Percentiles rank a stretch among this genome's conserved stretches.
phyloP scores from a whole-genome alignment of 306 rosid species.

The Phaseolus lunatus region DNA sequence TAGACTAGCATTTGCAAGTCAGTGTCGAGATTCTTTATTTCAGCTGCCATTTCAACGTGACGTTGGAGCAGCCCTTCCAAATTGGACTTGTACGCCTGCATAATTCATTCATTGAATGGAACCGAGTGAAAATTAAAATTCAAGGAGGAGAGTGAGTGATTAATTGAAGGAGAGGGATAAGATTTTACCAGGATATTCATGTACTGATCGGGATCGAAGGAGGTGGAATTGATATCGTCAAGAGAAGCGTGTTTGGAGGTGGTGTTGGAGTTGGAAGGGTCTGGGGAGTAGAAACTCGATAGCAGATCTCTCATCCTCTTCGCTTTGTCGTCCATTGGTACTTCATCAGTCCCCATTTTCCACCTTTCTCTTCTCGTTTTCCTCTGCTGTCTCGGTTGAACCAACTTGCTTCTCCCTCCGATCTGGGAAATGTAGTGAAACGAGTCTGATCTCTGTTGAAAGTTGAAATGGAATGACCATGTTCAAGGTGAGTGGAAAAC shows the following conservation, averaged over 20 bases:
- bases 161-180: not conserved
- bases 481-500: not conserved
- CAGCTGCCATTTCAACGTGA: conserved; percentile 92
- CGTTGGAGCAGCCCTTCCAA: conserved; percentile 85
- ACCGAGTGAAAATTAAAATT: not conserved
- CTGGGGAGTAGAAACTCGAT: conserved; percentile 94
- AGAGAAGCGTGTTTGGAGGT: conserved; percentile 58
- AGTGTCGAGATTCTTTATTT: conserved; percentile 97
- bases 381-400: not conserved
- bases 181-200: conserved; percentile 76
- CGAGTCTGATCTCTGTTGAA: not conserved
- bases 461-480: not conserved
- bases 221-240: conserved; percentile 78
- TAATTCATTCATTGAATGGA: conserved; percentile 2
- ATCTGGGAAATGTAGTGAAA: conserved; percentile 17
- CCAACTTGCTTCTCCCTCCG: not conserved
- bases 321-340: conserved; percentile 80
- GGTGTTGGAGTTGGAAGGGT: conserved; percentile 60
- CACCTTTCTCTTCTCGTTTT: not conserved
- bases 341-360: conserved; percentile 72
- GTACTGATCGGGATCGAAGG: conserved; percentile 88
- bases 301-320: conserved; percentile 93
- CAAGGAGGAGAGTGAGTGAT: not conserved
- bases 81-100: conserved; percentile 69
- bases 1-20: conserved; percentile 94